Evolutionary conservation across 805 yeast genomes (phyloP), one percentile per base, ranked within the genome.

Genomic region (Yamadazyma phyllophila): DNA sequence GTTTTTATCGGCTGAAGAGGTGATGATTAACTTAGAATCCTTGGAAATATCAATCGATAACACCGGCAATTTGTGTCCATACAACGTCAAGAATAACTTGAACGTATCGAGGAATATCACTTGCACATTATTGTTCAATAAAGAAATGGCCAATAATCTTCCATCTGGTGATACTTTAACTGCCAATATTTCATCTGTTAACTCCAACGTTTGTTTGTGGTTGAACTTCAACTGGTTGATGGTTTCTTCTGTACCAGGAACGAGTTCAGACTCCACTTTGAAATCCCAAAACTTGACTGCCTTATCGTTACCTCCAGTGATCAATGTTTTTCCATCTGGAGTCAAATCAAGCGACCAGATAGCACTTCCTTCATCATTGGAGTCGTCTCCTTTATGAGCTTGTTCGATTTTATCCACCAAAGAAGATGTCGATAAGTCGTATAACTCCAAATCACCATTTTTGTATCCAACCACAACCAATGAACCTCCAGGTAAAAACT

Each of bases 41-140:
- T 65, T 74, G 1, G 98, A 88, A 36, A 94, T 90, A 62, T 94
- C 99, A 54, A 94, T 80, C 2, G 96, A 85, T 44, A 94, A 73
- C 2, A 94, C 99, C 0, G 99, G 99, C 50, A 94, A 76, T 62
- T 92, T 94, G 66, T 94, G 99, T 33, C 99, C 99, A 59, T 94
- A 94, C 48, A 94, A 73, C 58, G 92, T 88, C 52, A 94, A 73
- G 67, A 78, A 94, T 59, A 94, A 85, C 67, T 92, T 94, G 62
- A 91, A 74, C 11, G 95, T 74, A 60, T 92, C 98, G 43, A 83
- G 73, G 62, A 85, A 92, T 58, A 94, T 89, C 14, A 94, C 94
- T 66, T 94, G 95, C 37, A 94, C 96, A n/a, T 97, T 94, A 62
- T 85, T 90, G 63, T 94, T 97, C 53, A 92, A 73, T 45, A 94